Conservation (phyloP, 1,139 yeast species). For the Groenewaldozyma auringiensis region DNA sequence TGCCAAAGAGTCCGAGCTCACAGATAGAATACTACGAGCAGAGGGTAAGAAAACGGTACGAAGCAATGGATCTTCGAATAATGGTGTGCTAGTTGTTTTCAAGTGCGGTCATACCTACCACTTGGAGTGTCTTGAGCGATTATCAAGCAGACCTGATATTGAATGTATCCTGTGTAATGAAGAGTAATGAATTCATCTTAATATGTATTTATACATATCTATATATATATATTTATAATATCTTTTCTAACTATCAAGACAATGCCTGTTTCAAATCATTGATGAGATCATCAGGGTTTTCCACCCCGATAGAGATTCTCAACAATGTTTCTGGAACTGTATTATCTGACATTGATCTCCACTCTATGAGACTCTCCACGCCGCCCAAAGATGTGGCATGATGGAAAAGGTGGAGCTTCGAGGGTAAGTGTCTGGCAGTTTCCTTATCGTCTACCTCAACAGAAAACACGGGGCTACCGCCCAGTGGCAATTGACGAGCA, state of each 20-base stretch:
- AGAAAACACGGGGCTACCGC: conserved; percentile 71
- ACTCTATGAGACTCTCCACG: conserved; percentile 84
- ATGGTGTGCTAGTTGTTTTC: conserved; percentile 37
- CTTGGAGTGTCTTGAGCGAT: conserved; percentile 44
- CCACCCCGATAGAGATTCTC: conserved; percentile 74
- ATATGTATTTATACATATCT: conserved; percentile 5
- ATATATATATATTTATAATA: not conserved
- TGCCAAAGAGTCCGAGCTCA: not conserved
- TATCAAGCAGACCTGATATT: conserved; percentile 29
- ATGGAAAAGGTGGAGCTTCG: conserved; percentile 59
- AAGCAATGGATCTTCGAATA: conserved; percentile 4
- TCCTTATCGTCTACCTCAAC: conserved; percentile 46
- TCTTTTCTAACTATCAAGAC: too few species aligned
- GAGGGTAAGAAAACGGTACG: conserved; percentile 7
- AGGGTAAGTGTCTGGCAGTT: conserved; percentile 58
- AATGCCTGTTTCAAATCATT: conserved; percentile 40
- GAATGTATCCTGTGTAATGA: conserved; percentile 15
- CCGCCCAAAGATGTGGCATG: conserved; percentile 95
- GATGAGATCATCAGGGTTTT: conserved; percentile 64
- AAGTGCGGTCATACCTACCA: conserved; percentile 66
- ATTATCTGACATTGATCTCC: conserved; percentile 75
- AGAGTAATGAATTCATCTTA: too few species aligned
- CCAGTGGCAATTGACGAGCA: conserved; percentile 54
- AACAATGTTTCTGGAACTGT: conserved; percentile 48
- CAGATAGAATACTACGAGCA: not conserved